phyloP scores from a whole-genome alignment of 805 yeast genomes.

The Ogataea henricii region DNA sequence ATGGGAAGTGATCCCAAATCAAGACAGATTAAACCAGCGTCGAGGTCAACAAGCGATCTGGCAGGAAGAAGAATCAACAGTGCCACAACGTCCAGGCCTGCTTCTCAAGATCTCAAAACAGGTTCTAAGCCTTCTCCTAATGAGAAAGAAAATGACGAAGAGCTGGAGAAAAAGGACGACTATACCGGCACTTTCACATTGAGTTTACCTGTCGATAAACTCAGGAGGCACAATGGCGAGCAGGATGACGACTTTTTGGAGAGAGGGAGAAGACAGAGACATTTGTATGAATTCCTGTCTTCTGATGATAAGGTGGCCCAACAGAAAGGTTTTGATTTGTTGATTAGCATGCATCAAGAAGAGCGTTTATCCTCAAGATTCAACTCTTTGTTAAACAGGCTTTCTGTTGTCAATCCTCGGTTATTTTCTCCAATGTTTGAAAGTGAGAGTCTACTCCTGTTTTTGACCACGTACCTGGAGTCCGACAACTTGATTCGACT shows the following conservation, averaged over 20 bases:
- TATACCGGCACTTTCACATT: constrained; percentile 20
- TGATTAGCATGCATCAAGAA: constrained; percentile 8
- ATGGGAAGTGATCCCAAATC: constrained; percentile 14
- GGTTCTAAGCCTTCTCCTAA: not conserved
- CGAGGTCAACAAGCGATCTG: constrained; percentile 9
- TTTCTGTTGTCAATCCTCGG: constrained; percentile 26
- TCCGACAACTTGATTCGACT: constrained; percentile 33
- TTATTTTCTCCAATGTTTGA: constrained; percentile 27
- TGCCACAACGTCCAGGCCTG: constrained; percentile 8
- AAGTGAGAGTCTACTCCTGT: constrained; percentile 11
- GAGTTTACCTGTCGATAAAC: constrained; percentile 16
- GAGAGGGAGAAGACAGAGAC: constrained; percentile 21
- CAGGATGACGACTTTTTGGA: constrained; percentile 21
- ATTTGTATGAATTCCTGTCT: constrained; percentile 26
- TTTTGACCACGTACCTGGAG: constrained; percentile 22
- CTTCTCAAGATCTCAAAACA: constrained; percentile 8
- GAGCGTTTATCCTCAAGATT: constrained; percentile 23
- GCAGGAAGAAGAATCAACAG: constrained; percentile 6
- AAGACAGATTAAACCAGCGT: constrained; percentile 4
- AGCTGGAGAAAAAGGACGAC: constrained; percentile 17
- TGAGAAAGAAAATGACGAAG: constrained; percentile 19
- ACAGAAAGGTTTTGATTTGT: constrained; percentile 21
- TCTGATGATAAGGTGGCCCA: constrained; percentile 26
- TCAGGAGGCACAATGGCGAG: constrained; percentile 3
- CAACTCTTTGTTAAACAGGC: constrained; percentile 24